Evolutionary conservation across 2,329 filamentous ascomycete species (phyloP), one percentile per base, ranked within the genome.

Genomic region (Cylindrodendrum hubeiense): DNA sequence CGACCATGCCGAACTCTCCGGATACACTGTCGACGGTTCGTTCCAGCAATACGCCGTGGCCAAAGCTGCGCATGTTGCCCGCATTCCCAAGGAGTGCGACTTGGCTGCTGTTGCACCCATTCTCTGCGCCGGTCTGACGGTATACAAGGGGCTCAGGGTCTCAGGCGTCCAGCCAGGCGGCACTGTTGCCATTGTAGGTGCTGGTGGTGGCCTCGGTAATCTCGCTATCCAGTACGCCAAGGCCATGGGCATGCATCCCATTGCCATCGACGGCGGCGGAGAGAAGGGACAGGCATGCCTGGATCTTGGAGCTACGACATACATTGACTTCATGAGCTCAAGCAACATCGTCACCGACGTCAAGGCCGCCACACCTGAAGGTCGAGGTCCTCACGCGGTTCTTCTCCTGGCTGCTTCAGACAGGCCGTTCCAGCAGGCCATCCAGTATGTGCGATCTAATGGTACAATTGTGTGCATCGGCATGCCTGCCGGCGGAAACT

Each of bases 11-110:
- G 43, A 54, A 19, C 61, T 64, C 12, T 64, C 61, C 10, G 61
- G 61, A 21, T 64, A 64, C 50, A 64, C 61, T 7, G 61, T 64
- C 4, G 61, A 64, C 34, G 61, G 61, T 3, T 59, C 61, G 4
- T 64, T 64, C 43, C 61, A 64, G 55, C 50, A 64, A 41, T 64
- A 64, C n/a, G 61, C 61, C n/a, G 55, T 64, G 5, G 61, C 55
- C 33, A 64, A 64, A 26, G 61, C 61, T 12, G 61, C 61, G 2
- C 61, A 64, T 15, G 61, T 64, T 15, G 55, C 61, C 2, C 61
- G 55, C 34, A 64, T 64, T 28, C 61, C 61, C 55, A 60, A 59
- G 43, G 17, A 37, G 6, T 59, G 50, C 43, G 55, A 64, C 19
- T 7, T 64, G 26, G 61, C 55, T 2, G 61, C 49, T 21, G 61